Percentiles rank a stretch among this genome's conserved stretches.
phyloP scores from a whole-genome alignment of 495 filamentous ascomycete genomes.

The Pyrenula massariospora region DNA sequence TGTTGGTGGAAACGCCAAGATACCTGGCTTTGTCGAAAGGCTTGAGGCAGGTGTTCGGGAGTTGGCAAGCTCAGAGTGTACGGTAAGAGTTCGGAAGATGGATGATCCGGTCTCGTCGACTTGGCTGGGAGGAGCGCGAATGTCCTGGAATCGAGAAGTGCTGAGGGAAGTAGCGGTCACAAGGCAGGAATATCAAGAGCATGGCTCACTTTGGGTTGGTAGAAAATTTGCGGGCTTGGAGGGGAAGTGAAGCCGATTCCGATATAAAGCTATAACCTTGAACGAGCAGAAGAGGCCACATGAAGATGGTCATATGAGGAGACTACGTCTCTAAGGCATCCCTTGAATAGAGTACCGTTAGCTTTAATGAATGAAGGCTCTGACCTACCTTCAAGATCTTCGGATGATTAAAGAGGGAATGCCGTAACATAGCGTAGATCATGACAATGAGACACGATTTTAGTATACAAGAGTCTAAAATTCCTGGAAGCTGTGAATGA shows the following conservation, averaged over 20 bases:
- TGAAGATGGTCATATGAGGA: too few species aligned
- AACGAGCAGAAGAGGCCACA: too few species aligned
- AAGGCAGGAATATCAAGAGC: slow-evolving; percentile 80
- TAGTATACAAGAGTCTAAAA: too few species aligned
- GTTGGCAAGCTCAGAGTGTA: slow-evolving; percentile 64
- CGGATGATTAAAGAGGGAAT: too few species aligned
- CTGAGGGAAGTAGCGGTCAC: slow-evolving; percentile 58
- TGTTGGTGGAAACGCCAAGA: slow-evolving; percentile 72
- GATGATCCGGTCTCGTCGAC: slow-evolving; percentile 67
- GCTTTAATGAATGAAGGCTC: too few species aligned
- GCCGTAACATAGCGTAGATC: too few species aligned
- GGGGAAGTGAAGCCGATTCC: slow-evolving; percentile 1
- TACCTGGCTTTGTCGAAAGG: slow-evolving; percentile 73
- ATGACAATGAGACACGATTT: too few species aligned
- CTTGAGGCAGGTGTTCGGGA: slow-evolving; percentile 63
- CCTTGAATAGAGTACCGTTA: too few species aligned
- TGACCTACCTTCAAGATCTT: too few species aligned
- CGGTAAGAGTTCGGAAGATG: slow-evolving; percentile 59
- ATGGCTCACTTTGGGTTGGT: slow-evolving; percentile 66
- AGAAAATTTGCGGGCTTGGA: slow-evolving; percentile 50
- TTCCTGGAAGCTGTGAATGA: too few species aligned
- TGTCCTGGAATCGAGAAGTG: slow-evolving; percentile 55
- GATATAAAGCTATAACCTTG: too few species aligned
- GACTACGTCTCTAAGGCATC: too few species aligned
- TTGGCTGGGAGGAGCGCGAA: slow-evolving; percentile 70